Base-by-base conservation (phyloP, 345 rosid species). In the Crucihimalaya himalaica region DNA sequence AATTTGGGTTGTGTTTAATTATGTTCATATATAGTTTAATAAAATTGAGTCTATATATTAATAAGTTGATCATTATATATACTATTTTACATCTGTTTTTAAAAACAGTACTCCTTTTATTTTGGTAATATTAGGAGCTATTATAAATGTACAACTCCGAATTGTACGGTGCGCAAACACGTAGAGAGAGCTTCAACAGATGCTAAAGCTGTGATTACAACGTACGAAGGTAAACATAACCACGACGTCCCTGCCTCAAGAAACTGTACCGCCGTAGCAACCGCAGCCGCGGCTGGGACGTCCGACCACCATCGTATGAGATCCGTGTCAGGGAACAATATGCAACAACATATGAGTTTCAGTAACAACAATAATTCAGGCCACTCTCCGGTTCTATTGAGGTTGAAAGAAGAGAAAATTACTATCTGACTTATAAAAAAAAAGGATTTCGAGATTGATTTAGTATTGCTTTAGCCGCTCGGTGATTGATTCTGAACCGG, bases 181-280 rank as follows among this genome's bases (percentile, higher is more conserved):
- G 93, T 94, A 0, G 98, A 94, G 84, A 88, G 97, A 82, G 97
- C 97, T 55, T 84, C 97, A 20, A 83, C 90, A 1, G 98, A 94
- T 76, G 84, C 88, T 25, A 88, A 91, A 66, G 93, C 98, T 2
- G 98, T 94, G 28, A 78, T 94, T 77, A 94, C 98, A 40, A 95
- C 97, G 6, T 95, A 95, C 0, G 99, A 95, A 78, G 99, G 99
- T 39, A 95, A 95, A 70, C 99, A 95, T 67, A 91, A 85, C 70
- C 99, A 91, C 47, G 83, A 85, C 4, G 88, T 90, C 68, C 99
- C 97, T 4, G 86, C 91, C 27, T 88, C 96, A 32, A 87, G 93
- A 81, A 82, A 80, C 76, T 81, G 80, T 42, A 69, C 88, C 58
- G 78, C 85, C 68, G 84, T 84, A 37, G 74, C 64, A 59, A 37